Conservation (phyloP, 2,329 filamentous ascomycete species). For the Claviceps sp. region DNA sequence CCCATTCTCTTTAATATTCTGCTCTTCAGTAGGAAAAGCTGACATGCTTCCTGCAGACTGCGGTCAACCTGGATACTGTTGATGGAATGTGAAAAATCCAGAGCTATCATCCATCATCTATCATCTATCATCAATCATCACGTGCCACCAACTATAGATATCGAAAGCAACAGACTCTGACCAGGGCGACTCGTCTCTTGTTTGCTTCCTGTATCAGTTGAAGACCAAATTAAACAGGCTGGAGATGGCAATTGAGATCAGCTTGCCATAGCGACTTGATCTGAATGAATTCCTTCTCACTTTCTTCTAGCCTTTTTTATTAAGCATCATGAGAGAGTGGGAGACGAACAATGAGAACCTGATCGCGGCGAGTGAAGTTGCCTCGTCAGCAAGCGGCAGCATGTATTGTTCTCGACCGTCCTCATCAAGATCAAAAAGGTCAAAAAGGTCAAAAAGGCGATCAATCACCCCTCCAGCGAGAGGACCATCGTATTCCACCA, state of each 20-base stretch:
- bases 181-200: slow-evolving; percentile 5
- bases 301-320: background rate
- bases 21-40: background rate
- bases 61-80: background rate
- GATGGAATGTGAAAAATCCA: slow-evolving; percentile 1
- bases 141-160: slow-evolving; percentile 4
- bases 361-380: slow-evolving; percentile 35
- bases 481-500: slow-evolving; percentile 45
- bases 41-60: background rate
- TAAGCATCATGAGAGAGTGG: slow-evolving; percentile 37
- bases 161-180: slow-evolving; percentile 4
- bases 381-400: slow-evolving; percentile 52
- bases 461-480: slow-evolving; percentile 50
- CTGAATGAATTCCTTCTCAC: background rate
- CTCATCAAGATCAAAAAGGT: slow-evolving; percentile 46
- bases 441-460: slow-evolving; percentile 44
- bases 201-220: background rate
- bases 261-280: background rate
- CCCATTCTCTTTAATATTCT: background rate
- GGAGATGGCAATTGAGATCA: background rate
- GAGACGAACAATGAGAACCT: slow-evolving; percentile 50
- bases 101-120: background rate
- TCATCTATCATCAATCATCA: slow-evolving; percentile 5
- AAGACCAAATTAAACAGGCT: background rate
- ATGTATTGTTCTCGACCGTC: slow-evolving; percentile 58